Conservation (phyloP, 148 eudicot species). For the Chenopodium quinoa region DNA sequence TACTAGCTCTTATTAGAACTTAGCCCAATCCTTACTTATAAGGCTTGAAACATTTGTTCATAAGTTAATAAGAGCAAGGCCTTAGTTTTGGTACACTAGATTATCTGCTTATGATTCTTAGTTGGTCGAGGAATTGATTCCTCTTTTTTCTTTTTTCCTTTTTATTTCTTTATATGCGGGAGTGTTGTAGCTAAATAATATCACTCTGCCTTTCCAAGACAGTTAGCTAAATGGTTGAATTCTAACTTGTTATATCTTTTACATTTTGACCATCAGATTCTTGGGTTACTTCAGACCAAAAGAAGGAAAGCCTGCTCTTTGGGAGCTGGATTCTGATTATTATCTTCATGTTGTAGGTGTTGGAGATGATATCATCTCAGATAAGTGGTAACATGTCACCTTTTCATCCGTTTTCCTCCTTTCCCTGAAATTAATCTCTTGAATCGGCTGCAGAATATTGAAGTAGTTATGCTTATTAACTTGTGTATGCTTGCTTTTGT, state of each 20-base stretch:
- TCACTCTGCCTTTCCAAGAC: neutral
- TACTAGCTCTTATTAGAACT: too few relatives aligned
- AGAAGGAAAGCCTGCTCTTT: conserved; percentile 96
- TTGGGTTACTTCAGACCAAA: conserved; percentile 96
- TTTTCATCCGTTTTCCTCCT: neutral
- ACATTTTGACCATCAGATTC: conserved; percentile 50
- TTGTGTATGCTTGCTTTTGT: neutral
- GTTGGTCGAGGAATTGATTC: too few relatives aligned
- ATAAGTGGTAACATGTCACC: conserved; percentile 40
- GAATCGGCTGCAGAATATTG: neutral
- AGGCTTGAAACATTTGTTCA: too few relatives aligned
- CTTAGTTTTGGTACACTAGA: too few relatives aligned
- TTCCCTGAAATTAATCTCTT: neutral
- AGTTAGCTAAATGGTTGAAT: neutral
- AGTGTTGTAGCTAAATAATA: neutral
- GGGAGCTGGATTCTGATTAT: conserved; percentile 99
- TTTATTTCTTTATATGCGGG: too few relatives aligned
- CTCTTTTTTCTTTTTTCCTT: too few relatives aligned
- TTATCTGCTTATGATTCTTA: too few relatives aligned
- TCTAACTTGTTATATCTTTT: conserved; percentile 11
- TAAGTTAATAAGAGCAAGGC: too few relatives aligned
- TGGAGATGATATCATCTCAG: conserved; percentile 65
- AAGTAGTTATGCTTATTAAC: neutral
- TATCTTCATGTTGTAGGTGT: conserved; percentile 93
- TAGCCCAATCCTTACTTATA: too few relatives aligned